Evolutionary conservation across 2,329 filamentous ascomycete species (phyloP), one percentile per base, ranked within the genome.

Genomic region (Paecilomyces fulvus): DNA sequence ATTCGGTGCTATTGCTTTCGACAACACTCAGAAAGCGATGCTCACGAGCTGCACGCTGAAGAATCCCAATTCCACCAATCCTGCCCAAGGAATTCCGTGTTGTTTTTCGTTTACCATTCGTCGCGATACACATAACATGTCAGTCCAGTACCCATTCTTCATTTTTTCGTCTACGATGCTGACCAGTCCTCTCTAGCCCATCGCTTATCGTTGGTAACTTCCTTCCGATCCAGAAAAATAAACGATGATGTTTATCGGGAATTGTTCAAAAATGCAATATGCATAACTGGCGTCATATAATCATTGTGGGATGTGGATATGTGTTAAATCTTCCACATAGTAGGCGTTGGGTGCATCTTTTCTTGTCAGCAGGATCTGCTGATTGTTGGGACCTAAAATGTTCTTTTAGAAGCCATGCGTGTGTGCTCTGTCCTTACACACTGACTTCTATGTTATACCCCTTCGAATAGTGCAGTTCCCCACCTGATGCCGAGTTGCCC

Each of bases 81-180:
- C 84, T 49, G 83, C 87, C 55, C 83, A 87, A 20, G 85, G 89
- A 43, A 86, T 96, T 58, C 88, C 90, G 69, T 99, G 94, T 72
- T 97, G 92, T 72, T 99, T 99, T 74, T 97, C 92, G 0, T 96
- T 99, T 70, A 95, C 92, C 57, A 96, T 99, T 63, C 85, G 91
- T 65, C 85, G 92, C 67, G 94, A 99, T 75, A 89, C 90, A 59
- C 90, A 96, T 73, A 95, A 96, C 69, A 90, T 99, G 94, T 96
- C 77, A 81, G 92, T 76, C 28, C 31, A 72, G 46, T 20, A 33
- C 25, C 33, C 17, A 48, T n/a, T 52, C 33, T 25, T 11, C 8
- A 59, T 56, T 51, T 50, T 21, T 51, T 33, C n/a, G n/a, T n/a
- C 11, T 51, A 23, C 8, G 12, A n/a, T 61, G 55, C 75, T 80